Base-by-base conservation (phyloP, 2,329 filamentous ascomycete species). In the Falciphora oryzae region DNA sequence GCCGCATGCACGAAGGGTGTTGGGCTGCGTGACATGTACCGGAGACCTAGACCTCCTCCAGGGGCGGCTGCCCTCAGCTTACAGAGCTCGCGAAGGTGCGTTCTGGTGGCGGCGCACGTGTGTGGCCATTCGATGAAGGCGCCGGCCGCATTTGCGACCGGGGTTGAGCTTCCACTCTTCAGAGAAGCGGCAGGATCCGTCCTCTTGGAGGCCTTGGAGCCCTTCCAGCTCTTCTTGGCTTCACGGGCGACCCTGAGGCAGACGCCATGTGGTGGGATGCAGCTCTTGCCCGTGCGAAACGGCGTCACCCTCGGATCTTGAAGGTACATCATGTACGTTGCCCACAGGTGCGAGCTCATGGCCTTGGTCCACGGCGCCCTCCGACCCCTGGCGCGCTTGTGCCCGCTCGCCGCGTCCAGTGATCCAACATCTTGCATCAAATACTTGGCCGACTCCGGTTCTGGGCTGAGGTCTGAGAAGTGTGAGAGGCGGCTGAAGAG, bases 271-370 rank as follows among this genome's bases (percentile, higher is more conserved):
- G 87, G 87, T 10, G 87, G 87, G 31, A 89, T 82, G 65, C 83
- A 82, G 70, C 84, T 86, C 70, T 86, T 87, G 66, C 85, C 83
- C 64, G 88, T 80, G 63, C 85, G 82, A 67, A 90, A 85, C 0
- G 87, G 87, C 1, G 87, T 90, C 3, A 89, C 85, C 61, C 85
- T 86, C 59, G 87, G 86, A 69, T 90, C 87, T 71, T 88, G 84
- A 57, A 89, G 76, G 69, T 89, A 90, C 63, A 87, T 76, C 65
- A 83, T 76, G 71, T 89, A 90, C 1, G 84, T 88, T 6, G 83
- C 80, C 87, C 87, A 90, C 13, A 90, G 75, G 69, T 90, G 87
- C 16, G 83, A 78, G 74, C 80, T 86, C 85, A 89, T 89, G 25
- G 84, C 81, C 66, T 83, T 83, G 5, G 86, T 88, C 87, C 87